Evolutionary conservation across 164 flowering plant species (phyloP).

Genomic region (Platanus orientalis): DNA sequence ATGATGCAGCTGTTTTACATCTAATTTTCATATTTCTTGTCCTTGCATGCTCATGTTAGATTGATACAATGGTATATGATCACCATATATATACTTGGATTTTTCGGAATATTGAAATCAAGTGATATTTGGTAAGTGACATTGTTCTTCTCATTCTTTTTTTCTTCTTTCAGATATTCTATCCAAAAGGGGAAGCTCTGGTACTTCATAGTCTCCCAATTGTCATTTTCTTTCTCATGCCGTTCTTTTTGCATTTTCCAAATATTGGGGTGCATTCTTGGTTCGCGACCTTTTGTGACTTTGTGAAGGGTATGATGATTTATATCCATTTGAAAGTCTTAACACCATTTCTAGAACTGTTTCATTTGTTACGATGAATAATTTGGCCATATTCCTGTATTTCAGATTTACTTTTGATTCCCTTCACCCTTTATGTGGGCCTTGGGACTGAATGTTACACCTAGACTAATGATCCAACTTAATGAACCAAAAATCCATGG

Average conservation of each 20-base stretch:
- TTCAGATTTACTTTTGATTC: too few relatives aligned
- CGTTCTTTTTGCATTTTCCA: conserved; percentile 38
- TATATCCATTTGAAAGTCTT: too few relatives aligned
- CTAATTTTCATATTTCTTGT: neutral
- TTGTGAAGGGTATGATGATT: conserved; percentile 65
- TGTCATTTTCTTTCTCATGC: conserved; percentile 53
- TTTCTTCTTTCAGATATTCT: conserved; percentile 53
- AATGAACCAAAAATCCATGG: too few relatives aligned
- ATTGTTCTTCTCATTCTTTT: neutral
- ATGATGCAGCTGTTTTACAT: neutral
- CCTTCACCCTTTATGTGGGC: too few relatives aligned
- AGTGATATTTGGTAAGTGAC: neutral
- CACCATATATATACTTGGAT: too few relatives aligned
- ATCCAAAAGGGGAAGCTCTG: conserved; percentile 55
- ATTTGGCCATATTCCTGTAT: too few relatives aligned
- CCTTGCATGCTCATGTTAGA: conserved; percentile 5
- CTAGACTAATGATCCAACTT: too few relatives aligned
- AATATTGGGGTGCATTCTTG: conserved; percentile 33
- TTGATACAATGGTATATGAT: neutral
- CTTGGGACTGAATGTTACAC: too few relatives aligned
- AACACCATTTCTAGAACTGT: too few relatives aligned
- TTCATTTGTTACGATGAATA: too few relatives aligned
- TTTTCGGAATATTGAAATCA: conserved; percentile 5
- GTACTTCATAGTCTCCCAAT: conserved; percentile 73
- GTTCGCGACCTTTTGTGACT: conserved; percentile 39